Evolutionary conservation across 2,329 filamentous ascomycete species (phyloP).

Genomic region (Pseudopithomyces maydicus): DNA sequence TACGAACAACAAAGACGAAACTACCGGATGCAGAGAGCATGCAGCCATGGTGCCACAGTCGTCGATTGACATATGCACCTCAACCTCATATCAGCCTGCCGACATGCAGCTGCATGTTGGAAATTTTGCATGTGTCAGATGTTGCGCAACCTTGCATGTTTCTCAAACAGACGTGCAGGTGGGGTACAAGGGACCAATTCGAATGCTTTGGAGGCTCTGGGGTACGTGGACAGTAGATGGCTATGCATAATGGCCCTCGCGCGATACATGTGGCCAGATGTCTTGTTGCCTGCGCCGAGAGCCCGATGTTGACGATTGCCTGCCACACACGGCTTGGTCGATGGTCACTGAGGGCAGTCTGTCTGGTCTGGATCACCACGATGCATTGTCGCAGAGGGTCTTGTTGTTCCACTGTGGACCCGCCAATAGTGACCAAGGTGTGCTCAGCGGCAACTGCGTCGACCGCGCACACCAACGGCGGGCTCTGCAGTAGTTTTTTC

Average conservation of each 20-base stretch:
- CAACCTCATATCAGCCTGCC: neutral
- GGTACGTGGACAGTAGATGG: neutral
- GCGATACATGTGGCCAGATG: neutral
- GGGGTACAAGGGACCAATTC: neutral
- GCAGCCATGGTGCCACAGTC: constrained; percentile 4
- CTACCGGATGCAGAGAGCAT: neutral
- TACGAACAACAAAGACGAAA: neutral
- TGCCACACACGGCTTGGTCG: neutral
- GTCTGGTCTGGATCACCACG: neutral
- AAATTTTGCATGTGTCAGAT: constrained; percentile 3
- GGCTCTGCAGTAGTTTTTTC: neutral
- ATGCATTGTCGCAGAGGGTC: neutral
- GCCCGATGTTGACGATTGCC: neutral
- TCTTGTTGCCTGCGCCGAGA: constrained; percentile 2
- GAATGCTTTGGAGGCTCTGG: neutral
- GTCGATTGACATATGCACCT: constrained; percentile 10
- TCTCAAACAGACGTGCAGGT: constrained; percentile 2
- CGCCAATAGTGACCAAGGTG: neutral
- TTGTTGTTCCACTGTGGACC: neutral
- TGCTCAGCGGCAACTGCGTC: constrained; percentile 4
- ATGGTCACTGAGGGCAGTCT: neutral
- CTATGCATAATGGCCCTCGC: neutral
- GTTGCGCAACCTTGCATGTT: constrained; percentile 3
- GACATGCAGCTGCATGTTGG: constrained; percentile 6
- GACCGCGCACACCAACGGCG: neutral